These are phyloP conservation scores for Wickerhamiella nectarea DNA, from an alignment of 805 yeast species.

Conservation along the genomic window DNA sequence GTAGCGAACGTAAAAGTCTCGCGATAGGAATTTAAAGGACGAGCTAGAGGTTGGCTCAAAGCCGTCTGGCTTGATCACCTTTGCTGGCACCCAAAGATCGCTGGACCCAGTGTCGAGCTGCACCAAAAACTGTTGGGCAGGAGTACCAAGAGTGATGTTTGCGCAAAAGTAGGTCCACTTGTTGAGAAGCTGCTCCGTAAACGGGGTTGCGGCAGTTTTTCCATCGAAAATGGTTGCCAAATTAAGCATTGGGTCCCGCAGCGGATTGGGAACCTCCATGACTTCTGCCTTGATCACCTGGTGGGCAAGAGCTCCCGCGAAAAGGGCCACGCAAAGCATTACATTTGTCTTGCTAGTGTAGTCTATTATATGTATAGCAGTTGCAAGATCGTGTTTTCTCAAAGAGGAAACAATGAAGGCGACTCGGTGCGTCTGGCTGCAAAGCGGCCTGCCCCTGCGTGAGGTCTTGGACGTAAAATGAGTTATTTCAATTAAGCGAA, in stretches of 20 bases:
- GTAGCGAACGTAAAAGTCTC: conserved; percentile 22
- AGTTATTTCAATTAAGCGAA: too few species aligned
- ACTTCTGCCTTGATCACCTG: conserved; percentile 2
- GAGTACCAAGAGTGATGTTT: conserved; percentile 35
- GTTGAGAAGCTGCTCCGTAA: conserved; percentile 18
- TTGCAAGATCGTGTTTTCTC: neutral
- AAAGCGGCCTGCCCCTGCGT: too few species aligned
- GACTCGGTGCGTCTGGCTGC: too few species aligned
- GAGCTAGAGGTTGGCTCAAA: conserved; percentile 14
- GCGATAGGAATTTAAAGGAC: conserved; percentile 12
- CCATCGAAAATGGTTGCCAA: conserved; percentile 3
- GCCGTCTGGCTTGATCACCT: conserved; percentile 18
- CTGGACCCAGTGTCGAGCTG: conserved; percentile 63
- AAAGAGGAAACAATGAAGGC: too few species aligned
- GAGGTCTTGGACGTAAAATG: too few species aligned
- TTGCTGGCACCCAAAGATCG: conserved; percentile 22
- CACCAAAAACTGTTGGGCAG: conserved; percentile 39
- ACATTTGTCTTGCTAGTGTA: too few species aligned
- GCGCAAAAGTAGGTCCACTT: conserved; percentile 24
- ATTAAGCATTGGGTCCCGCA: neutral
- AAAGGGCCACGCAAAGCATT: neutral
- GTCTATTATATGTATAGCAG: too few species aligned
- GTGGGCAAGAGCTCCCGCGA: neutral
- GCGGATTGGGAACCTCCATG: neutral
- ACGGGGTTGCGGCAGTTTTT: neutral